These are phyloP conservation scores for Apiospora hydei DNA, from an alignment of 2,329 filamentous ascomycete genomes.

Conservation along the genomic window DNA sequence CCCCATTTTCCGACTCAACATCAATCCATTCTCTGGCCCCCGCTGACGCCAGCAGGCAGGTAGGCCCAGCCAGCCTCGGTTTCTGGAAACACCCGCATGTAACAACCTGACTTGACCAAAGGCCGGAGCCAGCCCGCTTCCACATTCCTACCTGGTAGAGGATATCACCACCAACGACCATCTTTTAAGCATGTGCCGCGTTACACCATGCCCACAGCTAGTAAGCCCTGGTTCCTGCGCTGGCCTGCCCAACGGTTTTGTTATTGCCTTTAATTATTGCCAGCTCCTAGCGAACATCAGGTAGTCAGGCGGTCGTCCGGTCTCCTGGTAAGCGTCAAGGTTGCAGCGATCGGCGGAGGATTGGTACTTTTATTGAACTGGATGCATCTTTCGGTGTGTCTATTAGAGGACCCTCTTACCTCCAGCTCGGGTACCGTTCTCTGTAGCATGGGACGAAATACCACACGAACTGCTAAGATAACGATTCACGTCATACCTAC, in stretches of 20 bases:
- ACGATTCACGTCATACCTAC: neutral
- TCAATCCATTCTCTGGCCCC: neutral
- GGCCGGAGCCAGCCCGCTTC: neutral
- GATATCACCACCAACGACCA: neutral
- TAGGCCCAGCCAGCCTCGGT: neutral
- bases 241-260: neutral
- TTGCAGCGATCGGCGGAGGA: conserved; percentile 14
- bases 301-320: neutral
- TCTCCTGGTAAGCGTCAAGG: conserved; percentile 2
- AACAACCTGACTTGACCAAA: neutral
- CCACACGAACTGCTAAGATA: neutral
- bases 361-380: neutral
- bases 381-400: conserved; percentile 8
- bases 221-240: neutral
- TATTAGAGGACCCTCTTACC: neutral
- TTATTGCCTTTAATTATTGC: neutral
- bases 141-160: neutral
- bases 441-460: neutral
- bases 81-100: conserved; percentile 2
- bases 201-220: neutral
- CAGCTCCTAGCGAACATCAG: neutral
- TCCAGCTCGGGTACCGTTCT: neutral
- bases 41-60: neutral
- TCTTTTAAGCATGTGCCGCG: neutral
- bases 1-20: neutral